Conservation (phyloP, 1,139 yeast genomes). For the Taiozyma sp. region DNA sequence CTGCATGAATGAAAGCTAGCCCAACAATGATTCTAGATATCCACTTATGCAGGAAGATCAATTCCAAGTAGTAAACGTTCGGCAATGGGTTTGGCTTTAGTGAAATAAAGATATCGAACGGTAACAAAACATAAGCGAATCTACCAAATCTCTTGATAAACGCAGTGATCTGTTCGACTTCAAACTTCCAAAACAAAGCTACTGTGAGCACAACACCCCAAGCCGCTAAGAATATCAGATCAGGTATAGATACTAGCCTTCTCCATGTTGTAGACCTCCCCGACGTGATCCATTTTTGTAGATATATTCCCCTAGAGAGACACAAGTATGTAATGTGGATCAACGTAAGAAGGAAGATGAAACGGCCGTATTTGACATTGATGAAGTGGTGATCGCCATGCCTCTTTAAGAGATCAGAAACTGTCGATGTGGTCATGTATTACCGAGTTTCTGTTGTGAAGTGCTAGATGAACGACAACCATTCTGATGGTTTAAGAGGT, state of each 20-base stretch:
- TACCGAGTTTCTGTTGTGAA: too few relatives aligned
- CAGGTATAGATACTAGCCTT: conserved; percentile 24
- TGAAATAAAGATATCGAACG: conserved; percentile 57
- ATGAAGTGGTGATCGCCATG: conserved; percentile 34
- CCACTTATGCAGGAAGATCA: conserved; percentile 75
- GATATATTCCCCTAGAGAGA: conserved; percentile 15
- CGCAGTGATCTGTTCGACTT: conserved; percentile 20
- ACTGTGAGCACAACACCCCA: conserved; percentile 33
- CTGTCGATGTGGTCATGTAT: not conserved
- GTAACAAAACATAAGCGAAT: conserved; percentile 59
- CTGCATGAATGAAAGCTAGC: conserved; percentile 50
- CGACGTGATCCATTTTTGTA: conserved; percentile 25
- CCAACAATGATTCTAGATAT: conserved; percentile 59
- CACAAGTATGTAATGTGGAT: conserved; percentile 26
- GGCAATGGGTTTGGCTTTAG: conserved; percentile 59
- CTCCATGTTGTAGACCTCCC: conserved; percentile 25
- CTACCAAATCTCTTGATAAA: conserved; percentile 38
- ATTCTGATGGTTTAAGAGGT: not conserved
- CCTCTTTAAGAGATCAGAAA: conserved; percentile 13
- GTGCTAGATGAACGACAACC: too few relatives aligned
- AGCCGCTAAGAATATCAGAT: conserved; percentile 26
- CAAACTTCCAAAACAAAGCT: conserved; percentile 26
- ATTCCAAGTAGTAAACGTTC: conserved; percentile 49
- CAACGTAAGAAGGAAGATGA: conserved; percentile 34
- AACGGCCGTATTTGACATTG: conserved; percentile 47